These are phyloP conservation scores for Pogostemon cablin DNA, from an alignment of 257 asterid genomes.

Conservation along the genomic window DNA sequence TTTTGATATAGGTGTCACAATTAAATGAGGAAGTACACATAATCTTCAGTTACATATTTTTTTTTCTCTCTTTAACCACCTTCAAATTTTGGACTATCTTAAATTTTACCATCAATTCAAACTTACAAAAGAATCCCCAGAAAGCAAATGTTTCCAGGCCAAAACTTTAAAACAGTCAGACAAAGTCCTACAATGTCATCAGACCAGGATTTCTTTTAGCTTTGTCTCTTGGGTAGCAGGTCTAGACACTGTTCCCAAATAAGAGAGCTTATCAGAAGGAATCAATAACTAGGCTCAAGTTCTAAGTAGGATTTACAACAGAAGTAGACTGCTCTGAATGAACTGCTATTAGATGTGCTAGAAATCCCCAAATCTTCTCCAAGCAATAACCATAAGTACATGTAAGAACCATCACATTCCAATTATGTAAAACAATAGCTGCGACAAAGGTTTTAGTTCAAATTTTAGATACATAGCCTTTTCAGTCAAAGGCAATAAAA, in stretches of 20 bases:
- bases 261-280: background rate
- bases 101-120: background rate
- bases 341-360: background rate
- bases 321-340: background rate
- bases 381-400: background rate
- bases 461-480: background rate
- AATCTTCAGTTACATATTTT: background rate
- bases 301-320: background rate
- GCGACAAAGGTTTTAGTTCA: background rate
- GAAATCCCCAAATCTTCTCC: slow-evolving; percentile 6
- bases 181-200: background rate
- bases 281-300: background rate
- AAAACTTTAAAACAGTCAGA: slow-evolving; percentile 15
- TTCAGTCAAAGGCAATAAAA: background rate
- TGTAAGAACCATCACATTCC: background rate
- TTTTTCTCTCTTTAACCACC: background rate
- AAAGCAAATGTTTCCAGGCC: background rate
- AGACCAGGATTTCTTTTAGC: slow-evolving; percentile 11
- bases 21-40: background rate
- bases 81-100: background rate
- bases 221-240: background rate
- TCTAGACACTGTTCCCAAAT: slow-evolving; percentile 1
- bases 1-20: background rate
- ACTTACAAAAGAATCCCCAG: background rate
- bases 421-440: slow-evolving; percentile 4